Conservation (phyloP, 2,329 filamentous ascomycete species). For the Monilinia polystroma region DNA sequence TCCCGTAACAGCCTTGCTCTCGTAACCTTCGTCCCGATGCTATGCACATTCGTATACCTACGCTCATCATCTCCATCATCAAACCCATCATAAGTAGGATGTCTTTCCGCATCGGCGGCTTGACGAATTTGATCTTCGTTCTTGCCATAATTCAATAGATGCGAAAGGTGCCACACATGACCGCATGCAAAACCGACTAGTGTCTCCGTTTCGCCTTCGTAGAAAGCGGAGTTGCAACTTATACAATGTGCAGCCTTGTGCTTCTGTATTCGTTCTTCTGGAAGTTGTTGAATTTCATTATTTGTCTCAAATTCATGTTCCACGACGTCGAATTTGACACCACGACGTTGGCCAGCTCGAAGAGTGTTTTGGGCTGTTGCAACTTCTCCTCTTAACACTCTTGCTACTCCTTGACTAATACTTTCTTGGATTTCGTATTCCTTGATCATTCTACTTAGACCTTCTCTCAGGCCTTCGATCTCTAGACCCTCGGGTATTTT, state of each 20-base stretch:
- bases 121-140: slow-evolving; percentile 41
- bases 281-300: slow-evolving; percentile 24
- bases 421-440: slow-evolving; percentile 95
- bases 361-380: slow-evolving; percentile 77
- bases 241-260: slow-evolving; percentile 58
- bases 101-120: slow-evolving; percentile 42
- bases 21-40: slow-evolving; percentile 83
- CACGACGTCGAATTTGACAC: slow-evolving; percentile 82
- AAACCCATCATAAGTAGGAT: slow-evolving; percentile 40
- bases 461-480: slow-evolving; percentile 85
- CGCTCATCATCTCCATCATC: slow-evolving; percentile 49
- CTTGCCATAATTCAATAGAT: slow-evolving; percentile 55
- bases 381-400: slow-evolving; percentile 84
- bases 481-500: slow-evolving; percentile 91
- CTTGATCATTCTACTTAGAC: slow-evolving; percentile 84
- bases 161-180: slow-evolving; percentile 76
- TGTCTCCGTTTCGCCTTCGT: slow-evolving; percentile 65
- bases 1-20: slow-evolving; percentile 77
- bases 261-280: slow-evolving; percentile 22
- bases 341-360: slow-evolving; percentile 75
- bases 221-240: slow-evolving; percentile 55
- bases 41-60: slow-evolving; percentile 51
- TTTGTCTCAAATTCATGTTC: slow-evolving; percentile 40
- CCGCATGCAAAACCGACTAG: slow-evolving; percentile 79
- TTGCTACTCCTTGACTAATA: slow-evolving; percentile 86